Evolutionary conservation across 148 eudicot species (phyloP).

Genomic region (Gaultheria prostrata): DNA sequence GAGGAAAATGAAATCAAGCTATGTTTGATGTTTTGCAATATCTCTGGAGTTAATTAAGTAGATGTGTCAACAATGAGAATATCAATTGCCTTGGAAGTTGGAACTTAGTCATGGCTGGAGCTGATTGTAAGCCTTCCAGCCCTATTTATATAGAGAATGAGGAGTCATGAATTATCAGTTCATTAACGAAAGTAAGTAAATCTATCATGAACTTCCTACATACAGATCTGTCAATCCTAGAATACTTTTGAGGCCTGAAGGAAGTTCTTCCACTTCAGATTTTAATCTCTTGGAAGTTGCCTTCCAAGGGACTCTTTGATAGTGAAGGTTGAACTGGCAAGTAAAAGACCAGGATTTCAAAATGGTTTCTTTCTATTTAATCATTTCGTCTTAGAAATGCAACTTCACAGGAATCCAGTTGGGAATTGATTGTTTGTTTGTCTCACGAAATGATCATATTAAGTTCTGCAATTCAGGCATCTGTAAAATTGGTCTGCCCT

Average conservation of each 20-base stretch:
- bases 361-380: neutral
- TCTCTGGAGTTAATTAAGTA: neutral
- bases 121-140: neutral
- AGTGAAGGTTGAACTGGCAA: neutral
- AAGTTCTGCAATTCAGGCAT: neutral
- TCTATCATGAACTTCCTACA: neutral
- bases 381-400: neutral
- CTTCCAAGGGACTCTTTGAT: neutral
- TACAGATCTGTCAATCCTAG: neutral
- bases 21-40: constrained; percentile 1
- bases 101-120: neutral
- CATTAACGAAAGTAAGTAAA: neutral
- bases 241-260: neutral
- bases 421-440: neutral
- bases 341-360: neutral
- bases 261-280: constrained; percentile 12
- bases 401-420: neutral
- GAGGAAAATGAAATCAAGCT: neutral
- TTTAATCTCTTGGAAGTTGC: neutral
- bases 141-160: neutral
- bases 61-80: neutral
- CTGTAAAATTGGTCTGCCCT: neutral
- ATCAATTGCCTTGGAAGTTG: neutral
- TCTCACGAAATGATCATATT: neutral
- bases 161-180: neutral